Base-by-base conservation (phyloP, 2,329 filamentous ascomycete genomes). In the Lasiodiplodia gonubiensis region DNA sequence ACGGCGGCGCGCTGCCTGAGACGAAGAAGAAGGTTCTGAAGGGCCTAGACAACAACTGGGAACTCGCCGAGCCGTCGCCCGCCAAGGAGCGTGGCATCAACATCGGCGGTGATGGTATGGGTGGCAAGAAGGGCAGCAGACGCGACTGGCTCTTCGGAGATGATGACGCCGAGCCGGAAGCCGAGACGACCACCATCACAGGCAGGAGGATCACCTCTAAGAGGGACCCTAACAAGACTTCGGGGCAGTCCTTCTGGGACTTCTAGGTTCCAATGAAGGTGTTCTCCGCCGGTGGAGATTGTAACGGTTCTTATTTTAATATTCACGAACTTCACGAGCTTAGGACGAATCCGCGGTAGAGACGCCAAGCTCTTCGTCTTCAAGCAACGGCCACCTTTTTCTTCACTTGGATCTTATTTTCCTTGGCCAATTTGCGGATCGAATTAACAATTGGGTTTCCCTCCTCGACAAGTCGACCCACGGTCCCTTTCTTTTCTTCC, bases 41-140 rank as follows among this genome's bases (percentile, higher is more conserved):
- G 23, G 90, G 88, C 84, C 90, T 93, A 88, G 86, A 91, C 72
- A 2, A 48, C 55, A 78, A 78, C n/a, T 85, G 83, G 84, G 80
- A 81, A 57, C 72, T 75, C 10, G 78, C 78, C 55, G 81, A 82
- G 59, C 46, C 69, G 30, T 61, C 70, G n/a, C 69, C 39, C 8
- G 57, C 37, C 48, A 69, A 67, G 48, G 72, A 77, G n/a, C 70
- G 71, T 18, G 75, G 75, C 64, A 79, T 78, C 73, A 81, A 80
- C 69, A 78, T 75, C 35, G 74, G 72, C 4, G 79, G 79, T 8
- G 78, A 80, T 60, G 79, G 79, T 21, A 80, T 80, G 78, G 78
- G 79, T 2, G 78, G 79, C 1, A 73, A 75, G 51, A 79, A 78
- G 69, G 76, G 72, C 48, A 67, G 73, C 6, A 73, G 72, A 37